Evolutionary conservation across 805 yeast genomes (phyloP).

Genomic region (Hanseniaspora occidentalis): DNA sequence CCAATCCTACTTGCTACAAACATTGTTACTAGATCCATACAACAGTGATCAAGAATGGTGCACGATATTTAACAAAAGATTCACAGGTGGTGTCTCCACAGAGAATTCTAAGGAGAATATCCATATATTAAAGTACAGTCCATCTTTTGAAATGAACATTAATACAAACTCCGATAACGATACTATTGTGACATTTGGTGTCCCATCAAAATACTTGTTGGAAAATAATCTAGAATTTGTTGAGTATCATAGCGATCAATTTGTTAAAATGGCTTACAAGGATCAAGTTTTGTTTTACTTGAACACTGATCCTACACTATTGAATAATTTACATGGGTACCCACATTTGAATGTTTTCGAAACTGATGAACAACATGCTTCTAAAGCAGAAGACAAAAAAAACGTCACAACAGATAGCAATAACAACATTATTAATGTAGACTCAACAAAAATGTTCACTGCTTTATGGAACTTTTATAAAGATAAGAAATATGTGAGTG

Average conservation of each 20-base stretch:
- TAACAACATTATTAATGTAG: too few relatives aligned
- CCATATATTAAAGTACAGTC: background rate
- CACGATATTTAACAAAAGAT: conserved; percentile 9
- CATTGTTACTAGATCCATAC: conserved; percentile 24
- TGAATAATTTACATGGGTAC: conserved; percentile 1
- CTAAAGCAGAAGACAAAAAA: conserved; percentile 13
- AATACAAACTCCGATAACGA: background rate
- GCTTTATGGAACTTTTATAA: background rate
- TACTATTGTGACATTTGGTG: conserved; percentile 5
- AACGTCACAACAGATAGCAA: conserved; percentile 12
- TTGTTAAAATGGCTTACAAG: conserved; percentile 11
- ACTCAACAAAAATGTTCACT: background rate
- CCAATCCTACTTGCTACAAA: conserved; percentile 14
- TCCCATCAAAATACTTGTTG: conserved; percentile 21
- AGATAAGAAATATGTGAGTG: background rate
- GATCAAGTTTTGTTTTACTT: conserved; percentile 4
- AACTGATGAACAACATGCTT: too few relatives aligned
- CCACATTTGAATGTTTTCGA: background rate
- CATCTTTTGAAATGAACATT: background rate
- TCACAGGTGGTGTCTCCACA: conserved; percentile 5
- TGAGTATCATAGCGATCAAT: conserved; percentile 10
- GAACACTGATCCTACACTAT: background rate
- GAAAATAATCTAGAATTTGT: conserved; percentile 16
- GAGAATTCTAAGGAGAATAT: conserved; percentile 3
- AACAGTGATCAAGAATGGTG: conserved; percentile 23